Percentiles rank a stretch among this genome's conserved stretches.
Conservation (phyloP, 768 basidiomycete genomes). For the Boletus subcaerulescens region DNA sequence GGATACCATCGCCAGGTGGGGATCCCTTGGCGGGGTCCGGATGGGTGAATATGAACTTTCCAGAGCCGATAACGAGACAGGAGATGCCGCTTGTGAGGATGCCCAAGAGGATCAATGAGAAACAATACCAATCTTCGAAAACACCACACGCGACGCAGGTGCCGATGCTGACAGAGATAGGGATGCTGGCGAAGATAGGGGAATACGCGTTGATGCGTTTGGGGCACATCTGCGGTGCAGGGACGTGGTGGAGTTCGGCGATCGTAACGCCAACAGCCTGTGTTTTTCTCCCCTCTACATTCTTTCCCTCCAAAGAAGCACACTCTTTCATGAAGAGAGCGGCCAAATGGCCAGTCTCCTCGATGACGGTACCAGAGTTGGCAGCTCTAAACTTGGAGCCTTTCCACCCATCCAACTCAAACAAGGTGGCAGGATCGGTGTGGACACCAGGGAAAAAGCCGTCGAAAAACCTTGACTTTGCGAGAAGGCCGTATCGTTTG, state of each 20-base stretch:
- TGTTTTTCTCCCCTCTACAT: constrained; percentile 26
- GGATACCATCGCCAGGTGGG: constrained; percentile 30
- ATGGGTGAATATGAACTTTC: constrained; percentile 25
- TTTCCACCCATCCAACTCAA: constrained; percentile 29
- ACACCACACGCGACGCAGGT: constrained; percentile 28
- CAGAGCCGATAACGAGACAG: constrained; percentile 34
- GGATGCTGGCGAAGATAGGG: constrained; percentile 27
- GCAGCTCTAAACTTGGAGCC: constrained; percentile 34
- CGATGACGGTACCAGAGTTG: constrained; percentile 32
- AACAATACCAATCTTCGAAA: constrained; percentile 33
- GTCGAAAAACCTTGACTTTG: constrained; percentile 33
- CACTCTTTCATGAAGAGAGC: constrained; percentile 29
- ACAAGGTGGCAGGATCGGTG: constrained; percentile 31
- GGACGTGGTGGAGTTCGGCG: constrained; percentile 23
- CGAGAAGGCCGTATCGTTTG: constrained; percentile 32
- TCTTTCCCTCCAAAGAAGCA: constrained; percentile 3
- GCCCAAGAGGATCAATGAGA: constrained; percentile 35
- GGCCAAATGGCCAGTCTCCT: constrained; percentile 32
- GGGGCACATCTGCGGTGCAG: constrained; percentile 15
- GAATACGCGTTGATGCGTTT: constrained; percentile 19
- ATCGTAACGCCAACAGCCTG: constrained; percentile 27
- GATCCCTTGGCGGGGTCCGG: constrained; percentile 21
- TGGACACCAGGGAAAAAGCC: constrained; percentile 35
- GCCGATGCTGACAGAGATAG: constrained; percentile 30
- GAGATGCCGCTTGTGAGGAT: constrained; percentile 31